These are phyloP conservation scores for Ophiostoma pallidulum DNA, from an alignment of 2,329 filamentous ascomycete genomes.

Conservation along the genomic window DNA sequence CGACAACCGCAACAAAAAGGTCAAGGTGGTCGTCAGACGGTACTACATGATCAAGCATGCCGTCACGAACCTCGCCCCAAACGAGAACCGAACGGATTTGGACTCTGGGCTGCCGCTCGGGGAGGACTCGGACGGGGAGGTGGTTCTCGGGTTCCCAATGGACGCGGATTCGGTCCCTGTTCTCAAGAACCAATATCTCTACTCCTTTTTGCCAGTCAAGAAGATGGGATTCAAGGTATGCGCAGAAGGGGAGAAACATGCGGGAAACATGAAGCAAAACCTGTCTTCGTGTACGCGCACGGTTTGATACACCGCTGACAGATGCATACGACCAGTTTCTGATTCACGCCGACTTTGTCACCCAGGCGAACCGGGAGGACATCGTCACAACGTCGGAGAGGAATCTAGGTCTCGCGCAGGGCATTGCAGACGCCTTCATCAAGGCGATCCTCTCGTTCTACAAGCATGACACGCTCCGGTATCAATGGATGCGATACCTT, in stretches of 20 bases:
- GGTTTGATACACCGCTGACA: background rate
- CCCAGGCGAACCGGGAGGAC: slow-evolving; percentile 34
- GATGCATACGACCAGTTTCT: slow-evolving; percentile 26
- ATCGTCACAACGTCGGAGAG: slow-evolving; percentile 28
- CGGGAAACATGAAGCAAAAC: background rate
- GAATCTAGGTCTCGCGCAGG: slow-evolving; percentile 28
- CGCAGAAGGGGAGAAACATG: slow-evolving; percentile 18
- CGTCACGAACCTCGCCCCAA: slow-evolving; percentile 23
- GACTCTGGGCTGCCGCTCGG: slow-evolving; percentile 18
- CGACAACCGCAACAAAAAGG: background rate
- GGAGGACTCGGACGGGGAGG: slow-evolving; percentile 23
- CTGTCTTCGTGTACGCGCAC: background rate
- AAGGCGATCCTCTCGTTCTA: slow-evolving; percentile 31
- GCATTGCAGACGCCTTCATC: slow-evolving; percentile 31
- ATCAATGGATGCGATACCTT: slow-evolving; percentile 34
- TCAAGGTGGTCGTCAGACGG: slow-evolving; percentile 6
- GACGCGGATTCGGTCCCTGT: slow-evolving; percentile 24
- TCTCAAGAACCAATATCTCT: slow-evolving; percentile 32
- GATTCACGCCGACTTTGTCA: slow-evolving; percentile 42
- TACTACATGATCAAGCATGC: slow-evolving; percentile 24
- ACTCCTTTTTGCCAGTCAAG: slow-evolving; percentile 37
- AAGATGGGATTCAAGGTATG: slow-evolving; percentile 30
- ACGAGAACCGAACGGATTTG: slow-evolving; percentile 27
- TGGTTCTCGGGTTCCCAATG: slow-evolving; percentile 39
- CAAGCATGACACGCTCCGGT: slow-evolving; percentile 28